Conservation (phyloP, 2,329 filamentous ascomycete species). For the Diplocarpon mali region DNA sequence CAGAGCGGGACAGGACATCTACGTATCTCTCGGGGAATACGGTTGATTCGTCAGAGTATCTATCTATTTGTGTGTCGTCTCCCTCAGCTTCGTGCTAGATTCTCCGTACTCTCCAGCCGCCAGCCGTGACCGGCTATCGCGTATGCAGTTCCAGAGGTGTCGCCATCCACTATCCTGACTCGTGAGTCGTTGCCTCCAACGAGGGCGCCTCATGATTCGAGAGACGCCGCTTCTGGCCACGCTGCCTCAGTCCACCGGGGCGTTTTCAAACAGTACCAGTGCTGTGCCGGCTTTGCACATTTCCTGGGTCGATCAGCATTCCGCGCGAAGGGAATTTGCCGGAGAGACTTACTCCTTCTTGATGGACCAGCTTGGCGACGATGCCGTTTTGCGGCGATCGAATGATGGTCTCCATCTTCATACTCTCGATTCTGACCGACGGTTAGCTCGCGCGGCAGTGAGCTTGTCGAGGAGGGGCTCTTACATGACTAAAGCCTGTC, state of each 20-base stretch:
- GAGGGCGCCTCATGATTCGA: no score
- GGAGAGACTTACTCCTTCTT: conserved; percentile 52
- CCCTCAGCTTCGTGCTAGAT: no score
- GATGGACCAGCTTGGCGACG: conserved; percentile 62
- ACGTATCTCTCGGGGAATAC: no score
- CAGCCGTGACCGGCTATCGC: no score
- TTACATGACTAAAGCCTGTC: conserved; percentile 74
- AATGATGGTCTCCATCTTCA: conserved; percentile 86
- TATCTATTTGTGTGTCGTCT: no score
- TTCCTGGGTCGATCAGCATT: conserved; percentile 37
- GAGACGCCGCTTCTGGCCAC: no score
- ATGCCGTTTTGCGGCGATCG: conserved; percentile 62
- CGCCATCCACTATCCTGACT: no score
- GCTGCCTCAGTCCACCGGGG: neutral
- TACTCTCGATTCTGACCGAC: conserved; percentile 59
- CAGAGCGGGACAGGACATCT: no score
- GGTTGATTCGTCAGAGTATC: no score
- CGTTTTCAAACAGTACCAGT: conserved; percentile 58
- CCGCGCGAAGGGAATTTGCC: neutral
- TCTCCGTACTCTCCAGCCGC: no score
- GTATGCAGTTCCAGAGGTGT: no score
- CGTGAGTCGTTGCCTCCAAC: no score
- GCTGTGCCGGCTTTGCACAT: conserved; percentile 70
- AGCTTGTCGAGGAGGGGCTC: conserved; percentile 30
- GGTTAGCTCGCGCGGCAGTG: neutral